Base-by-base conservation (phyloP, 768 basidiomycete genomes). In the Psilocybe azurescens region DNA sequence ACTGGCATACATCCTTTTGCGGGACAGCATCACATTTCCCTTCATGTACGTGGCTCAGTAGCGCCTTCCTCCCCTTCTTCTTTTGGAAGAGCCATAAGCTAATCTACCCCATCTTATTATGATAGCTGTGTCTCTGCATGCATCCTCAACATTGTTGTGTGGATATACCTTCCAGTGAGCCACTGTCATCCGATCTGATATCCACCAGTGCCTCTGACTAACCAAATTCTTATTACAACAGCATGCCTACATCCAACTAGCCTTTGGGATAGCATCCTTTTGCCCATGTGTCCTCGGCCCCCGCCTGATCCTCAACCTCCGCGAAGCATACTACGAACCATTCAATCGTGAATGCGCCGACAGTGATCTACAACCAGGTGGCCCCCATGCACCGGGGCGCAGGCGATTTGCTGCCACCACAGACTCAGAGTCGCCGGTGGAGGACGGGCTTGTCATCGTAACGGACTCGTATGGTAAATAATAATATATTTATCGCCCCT, bases 21-120 rank as follows among this genome's bases (percentile, higher is more conserved):
- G 65, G 20, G 65, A 66, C 38, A 66, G 65, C 16, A 66, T 66
- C 32, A 58, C 59, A 9, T 66, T 63, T 39, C 65, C 65, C 10
- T 60, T 63, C 50, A 30, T 66, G 65, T 66, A 52, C 24, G 65
- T 62, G 28, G 11, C 32, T 28, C 4, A 30, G 20, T 30, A 16
- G 14, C 16, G 3, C 30, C 18, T 30, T 36, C 32, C 18, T 30
- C 16, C 32, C 10, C 11, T 11, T 24, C 10, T 4, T 14, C 24
- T 5, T 2, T 49, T 30, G 30, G 30, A 3, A 14, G 14, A 41
- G 44, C 9, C 20, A 44, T 39, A 5, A 3, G 36, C n/a, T n/a
- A 9, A 16, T 58, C 16, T 24, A 30, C n/a, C 30, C 24, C 24
- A 24, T 24, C 24, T 24, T 24, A 24, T 36, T 53, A 39, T 29